Conservation (phyloP, 2,329 filamentous ascomycete species). For the Ophiostoma fasciatum region DNA sequence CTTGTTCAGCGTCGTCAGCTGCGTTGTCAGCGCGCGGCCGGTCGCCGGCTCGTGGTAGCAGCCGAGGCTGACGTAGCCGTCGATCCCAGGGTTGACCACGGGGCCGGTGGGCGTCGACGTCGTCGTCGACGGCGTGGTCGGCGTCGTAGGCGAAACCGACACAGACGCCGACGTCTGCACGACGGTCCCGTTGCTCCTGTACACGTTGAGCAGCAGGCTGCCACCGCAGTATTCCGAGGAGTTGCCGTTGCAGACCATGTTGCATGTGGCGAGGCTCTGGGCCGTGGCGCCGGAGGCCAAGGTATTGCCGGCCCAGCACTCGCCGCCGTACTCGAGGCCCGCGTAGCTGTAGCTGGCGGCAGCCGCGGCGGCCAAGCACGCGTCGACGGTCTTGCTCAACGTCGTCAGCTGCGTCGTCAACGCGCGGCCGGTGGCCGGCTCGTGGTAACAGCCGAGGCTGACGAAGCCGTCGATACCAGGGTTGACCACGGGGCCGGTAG, state of each 20-base stretch:
- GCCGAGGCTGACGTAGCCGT: slow-evolving; percentile 17
- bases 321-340: slow-evolving; percentile 20
- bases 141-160: too few relatives aligned
- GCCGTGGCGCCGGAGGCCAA: slow-evolving; percentile 7
- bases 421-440: slow-evolving; percentile 10
- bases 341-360: slow-evolving; percentile 14
- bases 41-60: slow-evolving; percentile 17
- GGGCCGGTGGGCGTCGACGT: too few relatives aligned
- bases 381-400: slow-evolving; percentile 4
- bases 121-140: not conserved
- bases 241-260: slow-evolving; percentile 14
- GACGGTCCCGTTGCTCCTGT: slow-evolving; percentile 10
- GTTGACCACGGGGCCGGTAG: slow-evolving; percentile 16
- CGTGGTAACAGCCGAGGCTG: slow-evolving; percentile 20
- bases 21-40: slow-evolving; percentile 9
- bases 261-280: slow-evolving; percentile 15
- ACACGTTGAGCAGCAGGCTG: slow-evolving; percentile 9
- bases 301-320: slow-evolving; percentile 10
- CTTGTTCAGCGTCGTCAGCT: slow-evolving; percentile 8
- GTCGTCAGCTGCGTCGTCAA: slow-evolving; percentile 6
- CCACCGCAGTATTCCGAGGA: slow-evolving; percentile 12
- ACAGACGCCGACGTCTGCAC: too few relatives aligned
- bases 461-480: slow-evolving; percentile 16
- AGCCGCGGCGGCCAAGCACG: slow-evolving; percentile 12
- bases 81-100: slow-evolving; percentile 20